phyloP scores from a whole-genome alignment of 1,284 basidiomycete species.

The Malassezia pachydermatis region DNA sequence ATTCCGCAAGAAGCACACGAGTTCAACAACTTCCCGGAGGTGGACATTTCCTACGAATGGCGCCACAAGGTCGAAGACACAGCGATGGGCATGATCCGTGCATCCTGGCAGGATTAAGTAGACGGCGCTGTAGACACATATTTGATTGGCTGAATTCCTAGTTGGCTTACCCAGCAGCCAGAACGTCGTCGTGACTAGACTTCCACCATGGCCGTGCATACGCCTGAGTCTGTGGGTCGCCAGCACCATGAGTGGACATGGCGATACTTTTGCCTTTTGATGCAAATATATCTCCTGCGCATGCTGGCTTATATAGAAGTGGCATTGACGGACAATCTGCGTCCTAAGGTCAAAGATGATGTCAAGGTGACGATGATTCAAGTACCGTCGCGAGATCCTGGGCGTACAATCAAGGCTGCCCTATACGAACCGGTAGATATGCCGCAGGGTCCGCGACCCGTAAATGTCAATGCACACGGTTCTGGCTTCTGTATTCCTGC shows the following conservation, averaged over 20 bases:
- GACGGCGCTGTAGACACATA: background rate
- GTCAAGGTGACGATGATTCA: conserved; percentile 15
- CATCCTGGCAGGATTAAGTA: conserved; percentile 5
- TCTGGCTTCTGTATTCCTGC: conserved; percentile 19
- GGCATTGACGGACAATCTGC: conserved; percentile 10
- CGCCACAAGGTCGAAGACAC: conserved; percentile 22
- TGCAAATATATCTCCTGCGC: conserved; percentile 10
- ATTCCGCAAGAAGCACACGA: conserved; percentile 33
- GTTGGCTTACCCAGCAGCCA: background rate
- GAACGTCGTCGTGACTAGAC: background rate
- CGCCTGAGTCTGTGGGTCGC: background rate
- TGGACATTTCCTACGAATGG: conserved; percentile 13
- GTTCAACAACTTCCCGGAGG: conserved; percentile 30
- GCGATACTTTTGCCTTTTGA: conserved; percentile 4
- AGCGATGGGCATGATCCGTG: conserved; percentile 41
- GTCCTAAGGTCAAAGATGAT: conserved; percentile 10
- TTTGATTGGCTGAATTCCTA: conserved; percentile 1
- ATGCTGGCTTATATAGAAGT: conserved; percentile 8
- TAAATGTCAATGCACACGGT: conserved; percentile 25
- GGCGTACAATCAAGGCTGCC: conserved; percentile 23
- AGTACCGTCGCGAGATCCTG: conserved; percentile 25
- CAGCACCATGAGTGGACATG: conserved; percentile 2
- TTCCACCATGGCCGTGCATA: background rate
- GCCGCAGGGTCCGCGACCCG: conserved; percentile 17
- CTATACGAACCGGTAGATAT: conserved; percentile 24